These are phyloP conservation scores for Boletus reticulatus DNA, from an alignment of 768 basidiomycete species.

Conservation along the genomic window DNA sequence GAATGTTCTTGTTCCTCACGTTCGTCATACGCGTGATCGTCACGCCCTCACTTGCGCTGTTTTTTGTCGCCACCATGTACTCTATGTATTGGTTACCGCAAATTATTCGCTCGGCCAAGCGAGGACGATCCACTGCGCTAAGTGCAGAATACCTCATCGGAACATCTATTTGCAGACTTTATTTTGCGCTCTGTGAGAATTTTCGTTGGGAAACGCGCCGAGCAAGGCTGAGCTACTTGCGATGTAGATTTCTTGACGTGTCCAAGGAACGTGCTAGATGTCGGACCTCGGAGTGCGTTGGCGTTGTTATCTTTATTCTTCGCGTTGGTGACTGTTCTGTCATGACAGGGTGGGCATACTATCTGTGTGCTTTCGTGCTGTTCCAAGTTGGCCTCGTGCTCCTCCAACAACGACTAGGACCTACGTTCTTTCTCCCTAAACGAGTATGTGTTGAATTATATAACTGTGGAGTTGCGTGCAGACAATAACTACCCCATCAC, in stretches of 20 bases:
- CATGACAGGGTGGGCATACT: slow-evolving; percentile 60
- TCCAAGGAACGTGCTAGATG: slow-evolving; percentile 83
- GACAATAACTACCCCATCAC: not conserved
- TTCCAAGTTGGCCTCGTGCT: slow-evolving; percentile 61
- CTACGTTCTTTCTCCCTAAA: slow-evolving; percentile 79
- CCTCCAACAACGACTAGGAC: slow-evolving; percentile 74
- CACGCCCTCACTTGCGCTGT: slow-evolving; percentile 60
- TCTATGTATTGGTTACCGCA: slow-evolving; percentile 85
- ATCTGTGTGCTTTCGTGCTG: slow-evolving; percentile 56
- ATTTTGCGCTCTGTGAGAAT: slow-evolving; percentile 70
- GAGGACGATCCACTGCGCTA: slow-evolving; percentile 70
- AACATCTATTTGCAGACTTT: slow-evolving; percentile 68
- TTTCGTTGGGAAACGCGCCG: not conserved
- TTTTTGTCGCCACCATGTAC: slow-evolving; percentile 68
- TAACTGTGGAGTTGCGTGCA: not conserved
- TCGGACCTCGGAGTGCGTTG: slow-evolving; percentile 66
- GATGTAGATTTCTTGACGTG: slow-evolving; percentile 74
- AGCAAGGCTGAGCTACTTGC: not conserved
- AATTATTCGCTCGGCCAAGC: slow-evolving; percentile 70
- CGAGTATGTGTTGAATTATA: slow-evolving; percentile 44
- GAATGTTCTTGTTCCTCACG: slow-evolving; percentile 65
- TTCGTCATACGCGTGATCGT: slow-evolving; percentile 73
- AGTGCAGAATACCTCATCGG: slow-evolving; percentile 72
- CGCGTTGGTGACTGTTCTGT: not conserved
- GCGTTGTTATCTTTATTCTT: not conserved